A percentile compares a stretch with the other conserved stretches of the same genome.
phyloP scores from a whole-genome alignment of 495 filamentous ascomycete genomes.

The Aspergillus bertholletiae region DNA sequence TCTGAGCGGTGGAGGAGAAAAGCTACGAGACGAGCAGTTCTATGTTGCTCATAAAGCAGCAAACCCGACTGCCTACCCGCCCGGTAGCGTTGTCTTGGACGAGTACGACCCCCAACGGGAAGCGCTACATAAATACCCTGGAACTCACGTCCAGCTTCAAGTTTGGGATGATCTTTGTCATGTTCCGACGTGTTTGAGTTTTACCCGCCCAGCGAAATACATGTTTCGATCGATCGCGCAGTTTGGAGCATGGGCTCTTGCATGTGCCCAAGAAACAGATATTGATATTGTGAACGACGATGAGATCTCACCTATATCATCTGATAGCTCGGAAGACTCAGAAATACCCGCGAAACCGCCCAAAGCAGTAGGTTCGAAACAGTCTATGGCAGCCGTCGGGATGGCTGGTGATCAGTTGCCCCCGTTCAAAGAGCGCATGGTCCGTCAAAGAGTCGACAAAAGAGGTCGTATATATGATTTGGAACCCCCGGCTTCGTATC shows the following conservation, averaged over 20 bases:
- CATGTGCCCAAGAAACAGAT: conserved; percentile 70
- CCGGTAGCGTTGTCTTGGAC: conserved; percentile 59
- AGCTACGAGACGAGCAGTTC: conserved; percentile 89
- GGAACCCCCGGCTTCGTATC: conserved; percentile 55
- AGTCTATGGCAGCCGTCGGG: conserved; percentile 51
- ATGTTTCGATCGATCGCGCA: conserved; percentile 90
- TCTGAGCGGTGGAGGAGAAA: conserved; percentile 81
- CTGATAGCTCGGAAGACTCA: conserved; percentile 43
- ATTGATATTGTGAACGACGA: conserved; percentile 83
- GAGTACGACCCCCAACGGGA: conserved; percentile 56
- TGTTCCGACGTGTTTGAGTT: conserved; percentile 84
- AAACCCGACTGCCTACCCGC: conserved; percentile 69
- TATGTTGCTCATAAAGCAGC: conserved; percentile 94
- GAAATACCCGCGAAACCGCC: conserved; percentile 18
- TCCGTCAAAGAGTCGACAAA: conserved; percentile 78
- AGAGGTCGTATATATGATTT: conserved; percentile 69
- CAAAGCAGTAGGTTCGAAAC: conserved; percentile 17
- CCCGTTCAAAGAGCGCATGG: conserved; percentile 77
- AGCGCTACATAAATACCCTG: conserved; percentile 60
- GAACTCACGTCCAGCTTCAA: conserved; percentile 92
- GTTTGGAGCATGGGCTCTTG: conserved; percentile 86
- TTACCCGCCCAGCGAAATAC: conserved; percentile 88
- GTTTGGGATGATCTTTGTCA: conserved; percentile 95
- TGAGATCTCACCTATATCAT: conserved; percentile 68
- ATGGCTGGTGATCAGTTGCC: conserved; percentile 81